These are phyloP conservation scores for Alternaria hordeiaustralica DNA, from an alignment of 2,329 filamentous ascomycete species.

Conservation along the genomic window DNA sequence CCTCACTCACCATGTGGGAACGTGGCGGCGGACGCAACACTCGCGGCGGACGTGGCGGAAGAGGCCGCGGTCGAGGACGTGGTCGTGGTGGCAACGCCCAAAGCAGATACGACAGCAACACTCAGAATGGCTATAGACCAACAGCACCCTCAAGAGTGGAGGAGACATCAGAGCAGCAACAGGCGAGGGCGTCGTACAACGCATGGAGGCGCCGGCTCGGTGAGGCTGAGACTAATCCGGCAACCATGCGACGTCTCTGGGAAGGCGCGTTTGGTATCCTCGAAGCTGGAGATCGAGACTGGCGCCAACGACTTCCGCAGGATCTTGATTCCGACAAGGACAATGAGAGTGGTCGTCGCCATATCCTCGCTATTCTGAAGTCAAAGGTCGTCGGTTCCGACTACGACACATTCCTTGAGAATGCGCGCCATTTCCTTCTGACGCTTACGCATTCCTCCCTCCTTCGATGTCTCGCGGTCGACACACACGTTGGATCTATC, in stretches of 20 bases:
- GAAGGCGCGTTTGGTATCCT: conserved; percentile 35
- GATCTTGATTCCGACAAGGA: too few relatives aligned
- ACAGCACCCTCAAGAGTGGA: too few relatives aligned
- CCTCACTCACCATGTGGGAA: not conserved
- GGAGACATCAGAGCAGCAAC: too few relatives aligned
- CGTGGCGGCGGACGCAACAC: not conserved
- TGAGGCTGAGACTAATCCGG: conserved; percentile 20
- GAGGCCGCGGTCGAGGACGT: not conserved
- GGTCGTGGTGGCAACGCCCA: not conserved
- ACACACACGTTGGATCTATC: conserved; percentile 43
- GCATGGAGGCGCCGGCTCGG: conserved; percentile 38
- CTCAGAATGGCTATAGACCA: too few relatives aligned
- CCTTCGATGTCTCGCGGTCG: conserved; percentile 44
- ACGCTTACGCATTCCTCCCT: conserved; percentile 44
- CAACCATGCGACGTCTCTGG: conserved; percentile 35
- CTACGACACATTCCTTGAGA: conserved; percentile 9
- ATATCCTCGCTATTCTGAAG: conserved; percentile 35
- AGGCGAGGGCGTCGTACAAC: too few relatives aligned
- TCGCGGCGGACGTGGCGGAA: not conserved
- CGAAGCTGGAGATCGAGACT: conserved; percentile 37
- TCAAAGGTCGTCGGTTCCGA: conserved; percentile 3
- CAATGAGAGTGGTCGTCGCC: conserved; percentile 31
- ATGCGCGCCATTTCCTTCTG: conserved; percentile 24
- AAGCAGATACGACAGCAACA: not conserved
- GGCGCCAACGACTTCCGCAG: conserved; percentile 38